phyloP scores from a whole-genome alignment of 306 rosid species.

The Abrus pulchellus region DNA sequence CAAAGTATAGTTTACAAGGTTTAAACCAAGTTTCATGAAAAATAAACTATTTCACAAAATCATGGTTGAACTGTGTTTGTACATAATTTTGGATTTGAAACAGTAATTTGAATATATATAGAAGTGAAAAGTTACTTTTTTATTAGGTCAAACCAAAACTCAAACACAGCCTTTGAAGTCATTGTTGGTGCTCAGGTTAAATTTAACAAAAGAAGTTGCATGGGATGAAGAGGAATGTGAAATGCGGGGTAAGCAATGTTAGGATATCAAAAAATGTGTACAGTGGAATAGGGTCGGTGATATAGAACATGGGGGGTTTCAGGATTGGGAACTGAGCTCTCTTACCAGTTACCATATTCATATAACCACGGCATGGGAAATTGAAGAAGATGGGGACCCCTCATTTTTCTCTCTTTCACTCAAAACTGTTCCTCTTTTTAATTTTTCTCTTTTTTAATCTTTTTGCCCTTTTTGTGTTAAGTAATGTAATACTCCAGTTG shows the following conservation, averaged over 20 bases:
- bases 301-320: constrained; percentile 62
- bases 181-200: too few relatives aligned
- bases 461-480: constrained; percentile 36
- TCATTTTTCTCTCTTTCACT: constrained; percentile 27
- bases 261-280: constrained; percentile 60
- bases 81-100: background rate
- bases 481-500: constrained; percentile 18
- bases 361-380: constrained; percentile 56
- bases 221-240: constrained; percentile 34
- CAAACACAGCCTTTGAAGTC: too few relatives aligned
- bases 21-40: background rate
- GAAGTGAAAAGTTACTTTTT: background rate
- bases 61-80: background rate
- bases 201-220: background rate
- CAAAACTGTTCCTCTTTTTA: background rate
- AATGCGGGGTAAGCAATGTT: constrained; percentile 40
- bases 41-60: background rate
- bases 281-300: constrained; percentile 55
- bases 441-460: background rate
- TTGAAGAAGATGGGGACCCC: constrained; percentile 56
- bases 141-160: background rate
- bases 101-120: background rate
- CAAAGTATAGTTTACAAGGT: too few relatives aligned
- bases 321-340: constrained; percentile 57
- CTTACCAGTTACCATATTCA: constrained; percentile 47